Evolutionary conservation across 306 rosid genomes (phyloP), one percentile per base, ranked within the genome.

Genomic region (Castanospermum australe): DNA sequence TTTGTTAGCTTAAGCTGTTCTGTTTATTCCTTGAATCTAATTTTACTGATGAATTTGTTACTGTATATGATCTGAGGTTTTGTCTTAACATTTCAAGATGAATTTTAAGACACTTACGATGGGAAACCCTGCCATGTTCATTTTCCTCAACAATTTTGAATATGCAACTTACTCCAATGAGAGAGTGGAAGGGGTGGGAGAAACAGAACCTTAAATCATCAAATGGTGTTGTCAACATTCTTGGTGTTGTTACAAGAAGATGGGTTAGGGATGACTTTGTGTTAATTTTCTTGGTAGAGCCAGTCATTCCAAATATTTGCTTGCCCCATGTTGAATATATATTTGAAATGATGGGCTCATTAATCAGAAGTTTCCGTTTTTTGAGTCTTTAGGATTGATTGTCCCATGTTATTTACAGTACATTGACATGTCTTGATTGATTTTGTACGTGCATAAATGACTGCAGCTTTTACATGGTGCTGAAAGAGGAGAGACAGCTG

Each of bases 401-500:
- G 22, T 70, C 75, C 52, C 14, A 4, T 39, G 52, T 65, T 75
- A 8, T 83, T 54, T 82, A 50, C n/a, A n/a, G n/a, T n/a, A n/a
- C 15, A 39, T 71, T 20, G 14, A 73, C 82, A 28, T 5, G 50
- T 69, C 67, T 51, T 69, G 62, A 75, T 71, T 39, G 56, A 66
- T 55, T 72, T 36, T 84, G 60, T 62, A 28, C 69, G 2, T 47
- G 22, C 41, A 67, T 65, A 9, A 81, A 50, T 66, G 67, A 70
- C 84, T 88, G 76, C 91, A 96, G 99, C 92, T 87, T 81, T 72
- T 96, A 69, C 94, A 92, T 57, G 99, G 99, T 30, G 92, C 90
- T 8, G 98, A 96, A 82, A 89, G 96, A 84, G 99, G 98, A 64
- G 98, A 96, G 83, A 84, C 88, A 0, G 89, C 93, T 79, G 97